A percentile compares a stretch with the other conserved stretches of the same genome.
Evolutionary conservation across 1,284 basidiomycete species (phyloP).

Genomic region (Pterulicium gracile): DNA sequence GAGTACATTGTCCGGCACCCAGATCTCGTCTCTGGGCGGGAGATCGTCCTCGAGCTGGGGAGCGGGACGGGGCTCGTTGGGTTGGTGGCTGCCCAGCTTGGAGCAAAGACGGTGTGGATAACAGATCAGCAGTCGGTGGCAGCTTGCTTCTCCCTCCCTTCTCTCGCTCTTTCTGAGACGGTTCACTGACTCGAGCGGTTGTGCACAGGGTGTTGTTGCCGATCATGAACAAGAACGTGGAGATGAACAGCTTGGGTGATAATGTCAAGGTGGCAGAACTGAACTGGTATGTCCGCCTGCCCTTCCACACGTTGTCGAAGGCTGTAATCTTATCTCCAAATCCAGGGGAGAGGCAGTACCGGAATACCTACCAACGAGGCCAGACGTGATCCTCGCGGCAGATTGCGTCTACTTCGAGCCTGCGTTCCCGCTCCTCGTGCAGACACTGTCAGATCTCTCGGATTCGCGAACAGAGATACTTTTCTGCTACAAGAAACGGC

Average conservation of each 20-base stretch:
- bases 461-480: conserved; percentile 54
- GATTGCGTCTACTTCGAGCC: conserved; percentile 96
- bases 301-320: conserved; percentile 4
- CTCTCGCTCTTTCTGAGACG: background rate
- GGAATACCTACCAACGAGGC: conserved; percentile 27
- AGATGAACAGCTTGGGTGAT: conserved; percentile 45
- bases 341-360: conserved; percentile 38
- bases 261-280: conserved; percentile 57
- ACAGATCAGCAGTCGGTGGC: conserved; percentile 81
- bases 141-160: conserved; percentile 7
- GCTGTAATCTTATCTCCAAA: conserved; percentile 8
- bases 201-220: conserved; percentile 52
- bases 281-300: conserved; percentile 50
- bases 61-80: conserved; percentile 89
- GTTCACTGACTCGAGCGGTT: background rate
- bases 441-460: conserved; percentile 65
- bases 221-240: conserved; percentile 67
- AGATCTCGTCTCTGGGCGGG: conserved; percentile 34
- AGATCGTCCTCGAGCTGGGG: conserved; percentile 71
- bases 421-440: conserved; percentile 82
- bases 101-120: conserved; percentile 54
- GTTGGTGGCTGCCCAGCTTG: conserved; percentile 57
- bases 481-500: conserved; percentile 90
- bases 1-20: conserved; percentile 8
- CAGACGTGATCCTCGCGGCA: conserved; percentile 72